Evolutionary conservation across 75 land plant species (phyloP).

Genomic region (Sequoiadendron giganteum): DNA sequence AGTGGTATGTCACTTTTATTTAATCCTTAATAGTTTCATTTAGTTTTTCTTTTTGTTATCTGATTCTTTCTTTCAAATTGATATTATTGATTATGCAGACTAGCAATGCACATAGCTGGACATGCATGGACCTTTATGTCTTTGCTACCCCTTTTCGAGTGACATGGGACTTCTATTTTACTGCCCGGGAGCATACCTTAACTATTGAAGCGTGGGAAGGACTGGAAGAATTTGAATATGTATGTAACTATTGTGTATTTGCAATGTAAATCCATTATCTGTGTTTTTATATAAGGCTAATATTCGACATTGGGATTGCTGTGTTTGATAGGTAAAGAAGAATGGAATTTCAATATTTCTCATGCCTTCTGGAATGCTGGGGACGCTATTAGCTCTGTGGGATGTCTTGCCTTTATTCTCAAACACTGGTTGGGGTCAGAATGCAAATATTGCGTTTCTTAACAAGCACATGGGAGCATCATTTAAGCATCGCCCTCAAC

Average conservation of each 20-base stretch:
- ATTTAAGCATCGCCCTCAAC: conserved; percentile 47
- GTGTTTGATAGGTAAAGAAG: conserved; percentile 72
- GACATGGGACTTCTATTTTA: conserved; percentile 78
- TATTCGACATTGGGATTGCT: neutral
- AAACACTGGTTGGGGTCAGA: conserved; percentile 86
- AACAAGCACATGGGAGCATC: conserved; percentile 83
- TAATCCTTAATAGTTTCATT: neutral
- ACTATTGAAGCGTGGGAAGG: conserved; percentile 49
- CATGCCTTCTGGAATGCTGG: conserved; percentile 90
- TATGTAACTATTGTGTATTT: conserved; percentile 12
- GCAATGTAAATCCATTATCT: conserved; percentile 1
- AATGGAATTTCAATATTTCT: conserved; percentile 86
- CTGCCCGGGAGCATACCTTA: conserved; percentile 56
- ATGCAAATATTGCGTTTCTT: conserved; percentile 67
- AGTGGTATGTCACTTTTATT: neutral
- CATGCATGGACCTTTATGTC: conserved; percentile 77
- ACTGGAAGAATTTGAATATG: conserved; percentile 36
- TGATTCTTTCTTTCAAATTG: neutral
- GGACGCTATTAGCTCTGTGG: conserved; percentile 74
- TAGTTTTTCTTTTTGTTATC: neutral
- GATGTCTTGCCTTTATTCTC: conserved; percentile 85
- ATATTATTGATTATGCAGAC: conserved; percentile 32
- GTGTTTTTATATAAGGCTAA: neutral
- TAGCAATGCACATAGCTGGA: conserved; percentile 65
- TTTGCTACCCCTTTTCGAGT: conserved; percentile 76